phyloP scores from a whole-genome alignment of 352 stramenopile genomes.

The Phytophthora aleatoria region DNA sequence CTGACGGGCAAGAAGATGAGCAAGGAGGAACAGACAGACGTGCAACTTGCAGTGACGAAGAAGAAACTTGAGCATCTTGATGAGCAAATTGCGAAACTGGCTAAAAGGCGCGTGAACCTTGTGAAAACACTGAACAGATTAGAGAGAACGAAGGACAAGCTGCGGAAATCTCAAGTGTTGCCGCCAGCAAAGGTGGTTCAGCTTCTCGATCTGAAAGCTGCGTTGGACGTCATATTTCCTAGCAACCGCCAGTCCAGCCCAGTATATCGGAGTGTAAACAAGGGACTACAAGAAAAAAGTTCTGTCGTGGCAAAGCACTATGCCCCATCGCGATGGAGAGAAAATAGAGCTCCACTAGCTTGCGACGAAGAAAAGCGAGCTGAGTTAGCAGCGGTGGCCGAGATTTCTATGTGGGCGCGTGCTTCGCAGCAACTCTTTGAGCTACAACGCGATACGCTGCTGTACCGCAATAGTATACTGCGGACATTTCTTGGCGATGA shows the following conservation, averaged over 20 bases:
- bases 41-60: slow-evolving; percentile 45
- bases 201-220: slow-evolving; percentile 31
- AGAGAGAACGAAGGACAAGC: slow-evolving; percentile 53
- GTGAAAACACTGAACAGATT: slow-evolving; percentile 55
- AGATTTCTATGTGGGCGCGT: slow-evolving; percentile 44
- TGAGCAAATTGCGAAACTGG: slow-evolving; percentile 48
- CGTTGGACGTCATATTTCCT: slow-evolving; percentile 39
- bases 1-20: slow-evolving; percentile 40
- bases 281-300: neutral
- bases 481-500: slow-evolving; percentile 21
- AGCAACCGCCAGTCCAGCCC: slow-evolving; percentile 7
- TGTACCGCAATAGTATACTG: slow-evolving; percentile 43
- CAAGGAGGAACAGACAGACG: slow-evolving; percentile 48
- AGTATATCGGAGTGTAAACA: slow-evolving; percentile 1
- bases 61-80: slow-evolving; percentile 58
- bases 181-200: slow-evolving; percentile 34
- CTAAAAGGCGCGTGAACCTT: slow-evolving; percentile 45
- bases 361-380: slow-evolving; percentile 18
- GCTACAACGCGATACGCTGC: slow-evolving; percentile 24
- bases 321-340: slow-evolving; percentile 13
- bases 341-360: slow-evolving; percentile 7
- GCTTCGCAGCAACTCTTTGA: slow-evolving; percentile 41
- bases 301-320: slow-evolving; percentile 25
- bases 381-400: slow-evolving; percentile 17
- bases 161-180: slow-evolving; percentile 48